Evolutionary conservation across 306 rosid species (phyloP), one percentile per base, ranked within the genome.

Genomic region (Citrullus colocynthis): DNA sequence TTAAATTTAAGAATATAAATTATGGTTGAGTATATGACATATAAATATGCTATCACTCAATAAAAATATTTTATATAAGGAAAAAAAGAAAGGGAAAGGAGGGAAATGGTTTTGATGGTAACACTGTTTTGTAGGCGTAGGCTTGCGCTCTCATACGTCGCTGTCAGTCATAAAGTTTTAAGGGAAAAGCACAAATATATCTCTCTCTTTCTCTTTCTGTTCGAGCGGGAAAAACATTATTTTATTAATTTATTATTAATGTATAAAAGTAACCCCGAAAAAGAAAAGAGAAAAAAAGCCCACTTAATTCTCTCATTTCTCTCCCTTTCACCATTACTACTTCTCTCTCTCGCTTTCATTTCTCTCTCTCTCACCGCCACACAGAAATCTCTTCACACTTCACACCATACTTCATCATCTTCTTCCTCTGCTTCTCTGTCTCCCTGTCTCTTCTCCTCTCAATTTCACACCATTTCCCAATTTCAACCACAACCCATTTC

Each of bases 161-260:
- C 86, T 92, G 82, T 94, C 97, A 81, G 82, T 94, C 91, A 90
- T 94, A 94, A 94, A 94, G 89, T 85, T 84, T 82, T 52, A 5
- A 86, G 85, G 71, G 59, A 17, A 73, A 49, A 64, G 34, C 54
- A 49, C 73, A 58, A 57, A 74, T 57, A 52, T 55, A 70, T 80
- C 77, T 77, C 69, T n/a, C 44, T 74, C 66, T 34, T 6, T 28
- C 39, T 28, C 18, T 63, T 4, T 37, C 21, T 36, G 28, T 55
- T 76, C 57, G 16, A 67, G 79, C 84, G 82, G 74, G 78, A 59
- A 54, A 56, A 37, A 49, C 55, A 49, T 51, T 51, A 51, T 13
- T 51, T 11, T 49, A 49, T 2, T 48, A 48, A 48, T 11, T 10
- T 44, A 48, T 61, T 55, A 60, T 45, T 49, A 21, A 83, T 80